Percentiles rank a stretch among this genome's conserved stretches.
These are phyloP conservation scores for Cynara cardunculus DNA, from an alignment of 129 eudicot species.

Conservation along the genomic window DNA sequence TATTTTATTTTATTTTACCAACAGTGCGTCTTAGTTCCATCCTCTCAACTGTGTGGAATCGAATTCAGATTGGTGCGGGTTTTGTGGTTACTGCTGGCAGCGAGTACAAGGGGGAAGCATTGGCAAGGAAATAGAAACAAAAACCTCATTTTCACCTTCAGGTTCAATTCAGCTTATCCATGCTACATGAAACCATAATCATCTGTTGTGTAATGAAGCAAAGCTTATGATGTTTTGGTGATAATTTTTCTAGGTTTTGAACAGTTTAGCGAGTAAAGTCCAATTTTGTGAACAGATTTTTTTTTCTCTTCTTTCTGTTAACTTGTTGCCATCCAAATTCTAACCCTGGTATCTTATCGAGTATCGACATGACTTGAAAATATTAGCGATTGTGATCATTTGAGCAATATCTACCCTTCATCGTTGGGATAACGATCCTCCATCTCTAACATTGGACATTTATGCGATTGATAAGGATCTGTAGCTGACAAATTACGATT, in stretches of 20 bases:
- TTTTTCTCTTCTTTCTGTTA: neutral
- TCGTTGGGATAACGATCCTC: too few relatives aligned
- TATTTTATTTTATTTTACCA: neutral
- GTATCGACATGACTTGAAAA: neutral
- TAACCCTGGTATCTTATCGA: neutral
- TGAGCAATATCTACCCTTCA: neutral
- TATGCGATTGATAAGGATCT: too few relatives aligned
- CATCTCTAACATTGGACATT: too few relatives aligned
- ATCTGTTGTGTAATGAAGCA: neutral
- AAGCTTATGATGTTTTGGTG: neutral
- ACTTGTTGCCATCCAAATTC: neutral
- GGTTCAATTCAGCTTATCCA: neutral
- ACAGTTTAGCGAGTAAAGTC: neutral
- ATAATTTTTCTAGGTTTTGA: neutral
- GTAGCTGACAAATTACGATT: too few relatives aligned
- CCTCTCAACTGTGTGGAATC: neutral
- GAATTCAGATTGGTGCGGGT: slow-evolving; percentile 77
- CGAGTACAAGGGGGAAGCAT: slow-evolving; percentile 72
- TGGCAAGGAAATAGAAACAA: slow-evolving; percentile 66
- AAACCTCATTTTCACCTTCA: neutral
- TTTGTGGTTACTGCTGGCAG: slow-evolving; percentile 80
- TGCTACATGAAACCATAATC: neutral
- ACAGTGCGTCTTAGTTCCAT: neutral
- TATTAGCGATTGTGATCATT: neutral
- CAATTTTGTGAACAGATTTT: neutral